phyloP scores from a whole-genome alignment of 768 basidiomycete genomes.

The Pisolithus sp. region DNA sequence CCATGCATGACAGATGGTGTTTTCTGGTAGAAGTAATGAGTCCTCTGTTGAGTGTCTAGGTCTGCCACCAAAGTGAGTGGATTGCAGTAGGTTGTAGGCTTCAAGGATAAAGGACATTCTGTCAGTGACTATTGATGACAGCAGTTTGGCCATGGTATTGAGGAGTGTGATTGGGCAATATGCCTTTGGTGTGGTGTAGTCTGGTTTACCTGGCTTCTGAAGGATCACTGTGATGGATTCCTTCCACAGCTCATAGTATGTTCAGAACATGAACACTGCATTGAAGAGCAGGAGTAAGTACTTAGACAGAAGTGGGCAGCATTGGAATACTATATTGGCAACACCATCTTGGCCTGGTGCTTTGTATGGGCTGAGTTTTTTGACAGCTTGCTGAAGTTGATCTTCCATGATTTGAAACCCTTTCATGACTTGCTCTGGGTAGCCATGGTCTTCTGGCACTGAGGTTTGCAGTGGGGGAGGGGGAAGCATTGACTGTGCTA shows the following conservation, averaged over 20 bases:
- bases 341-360: slow-evolving; percentile 25
- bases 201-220: slow-evolving; percentile 26
- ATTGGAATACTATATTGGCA: slow-evolving; percentile 16
- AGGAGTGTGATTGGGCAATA: slow-evolving; percentile 34
- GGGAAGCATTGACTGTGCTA: slow-evolving; percentile 22
- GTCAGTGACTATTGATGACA: too few species aligned
- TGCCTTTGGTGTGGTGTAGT: slow-evolving; percentile 29
- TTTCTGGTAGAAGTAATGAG: slow-evolving; percentile 26
- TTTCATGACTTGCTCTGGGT: neutral
- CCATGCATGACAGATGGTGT: slow-evolving; percentile 36
- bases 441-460: neutral
- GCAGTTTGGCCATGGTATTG: slow-evolving; percentile 7
- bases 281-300: too few species aligned
- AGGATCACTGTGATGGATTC: too few species aligned
- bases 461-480: neutral
- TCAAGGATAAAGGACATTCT: too few species aligned
- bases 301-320: slow-evolving; percentile 8
- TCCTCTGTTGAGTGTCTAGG: slow-evolving; percentile 35
- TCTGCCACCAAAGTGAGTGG: slow-evolving; percentile 32
- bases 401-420: slow-evolving; percentile 3
- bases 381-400: slow-evolving; percentile 6
- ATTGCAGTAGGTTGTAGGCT: slow-evolving; percentile 21
- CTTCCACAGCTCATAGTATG: too few species aligned
- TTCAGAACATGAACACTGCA: too few species aligned
- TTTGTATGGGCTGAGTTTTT: slow-evolving; percentile 11